Percentiles rank a stretch among this genome's conserved stretches.
Conservation (phyloP, 1,139 yeast genomes). For the Taiozyma onychis region DNA sequence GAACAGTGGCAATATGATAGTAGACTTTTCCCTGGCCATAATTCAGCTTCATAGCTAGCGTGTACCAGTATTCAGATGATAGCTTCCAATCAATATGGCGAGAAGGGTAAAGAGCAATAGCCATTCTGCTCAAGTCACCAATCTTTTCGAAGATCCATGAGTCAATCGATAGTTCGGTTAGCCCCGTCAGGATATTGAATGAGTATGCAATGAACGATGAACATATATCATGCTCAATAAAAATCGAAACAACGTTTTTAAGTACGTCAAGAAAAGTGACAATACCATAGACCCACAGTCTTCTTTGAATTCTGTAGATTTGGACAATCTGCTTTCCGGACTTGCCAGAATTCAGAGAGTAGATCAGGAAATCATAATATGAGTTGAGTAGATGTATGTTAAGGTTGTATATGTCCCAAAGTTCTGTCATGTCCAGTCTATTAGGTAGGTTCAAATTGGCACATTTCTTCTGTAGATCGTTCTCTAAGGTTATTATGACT, state of each 20-base stretch:
- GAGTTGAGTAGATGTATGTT: conserved; percentile 60
- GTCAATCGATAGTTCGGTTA: conserved; percentile 43
- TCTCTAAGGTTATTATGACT: conserved; percentile 60
- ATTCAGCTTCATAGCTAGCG: conserved; percentile 59
- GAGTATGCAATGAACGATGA: conserved; percentile 36
- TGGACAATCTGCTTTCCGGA: conserved; percentile 73
- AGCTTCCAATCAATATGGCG: conserved; percentile 77
- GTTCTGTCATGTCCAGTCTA: conserved; percentile 50
- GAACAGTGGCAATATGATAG: conserved; percentile 80
- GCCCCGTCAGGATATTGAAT: conserved; percentile 31
- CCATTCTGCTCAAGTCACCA: conserved; percentile 79
- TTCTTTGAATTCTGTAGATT: conserved; percentile 66
- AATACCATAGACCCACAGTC: conserved; percentile 82
- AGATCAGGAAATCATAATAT: conserved; percentile 63
- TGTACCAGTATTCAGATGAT: conserved; percentile 75
- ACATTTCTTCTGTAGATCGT: conserved; percentile 62
- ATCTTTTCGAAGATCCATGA: conserved; percentile 78
- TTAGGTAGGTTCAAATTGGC: conserved; percentile 42
- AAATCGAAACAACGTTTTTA: conserved; percentile 60
- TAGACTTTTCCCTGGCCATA: conserved; percentile 78
- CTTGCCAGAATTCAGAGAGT: conserved; percentile 67
- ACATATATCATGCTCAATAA: conserved; percentile 37
- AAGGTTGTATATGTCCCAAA: conserved; percentile 68
- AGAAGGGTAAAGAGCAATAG: conserved; percentile 72
- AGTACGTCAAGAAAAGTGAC: conserved; percentile 76